A percentile compares a stretch with the other conserved stretches of the same genome.
Conservation (phyloP, 495 filamentous ascomycete species). For the Cudoniella acicularis region DNA sequence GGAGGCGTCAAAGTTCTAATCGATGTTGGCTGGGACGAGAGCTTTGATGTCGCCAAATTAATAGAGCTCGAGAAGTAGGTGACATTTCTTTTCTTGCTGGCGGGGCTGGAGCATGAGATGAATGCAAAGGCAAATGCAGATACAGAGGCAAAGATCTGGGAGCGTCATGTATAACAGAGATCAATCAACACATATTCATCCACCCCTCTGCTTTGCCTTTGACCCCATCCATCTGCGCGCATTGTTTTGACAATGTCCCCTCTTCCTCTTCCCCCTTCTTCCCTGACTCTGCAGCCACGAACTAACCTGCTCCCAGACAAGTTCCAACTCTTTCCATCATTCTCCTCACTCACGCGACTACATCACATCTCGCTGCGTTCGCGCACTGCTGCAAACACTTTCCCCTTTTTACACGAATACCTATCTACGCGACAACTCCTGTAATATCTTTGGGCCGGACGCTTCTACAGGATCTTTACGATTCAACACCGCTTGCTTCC, state of each 20-base stretch:
- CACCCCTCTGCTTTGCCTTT: neutral
- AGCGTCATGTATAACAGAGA: slow-evolving; percentile 20
- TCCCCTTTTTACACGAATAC: slow-evolving; percentile 85
- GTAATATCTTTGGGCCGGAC: slow-evolving; percentile 91
- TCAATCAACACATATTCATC: slow-evolving; percentile 20
- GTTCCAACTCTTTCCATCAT: slow-evolving; percentile 88
- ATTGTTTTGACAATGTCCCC: neutral
- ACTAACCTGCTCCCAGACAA: slow-evolving; percentile 52
- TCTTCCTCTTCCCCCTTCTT: neutral
- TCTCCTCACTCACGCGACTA: slow-evolving; percentile 90
- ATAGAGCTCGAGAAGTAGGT: slow-evolving; percentile 83
- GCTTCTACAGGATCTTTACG: slow-evolving; percentile 86
- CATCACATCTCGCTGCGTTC: slow-evolving; percentile 85
- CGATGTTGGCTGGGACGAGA: slow-evolving; percentile 94
- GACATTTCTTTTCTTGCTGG: neutral
- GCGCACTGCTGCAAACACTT: slow-evolving; percentile 97
- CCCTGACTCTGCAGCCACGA: neutral
- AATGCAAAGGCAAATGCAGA: neutral
- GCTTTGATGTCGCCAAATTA: slow-evolving; percentile 76
- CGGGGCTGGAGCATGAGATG: neutral
- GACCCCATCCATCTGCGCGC: slow-evolving; percentile 10
- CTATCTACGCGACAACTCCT: slow-evolving; percentile 92
- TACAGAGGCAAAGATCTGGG: neutral
- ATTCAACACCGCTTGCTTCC: slow-evolving; percentile 79
- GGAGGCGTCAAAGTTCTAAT: slow-evolving; percentile 92